A percentile compares a stretch with the other conserved stretches of the same genome.
Conservation (phyloP, 768 basidiomycete species). For the Cyclocybe cylindracea region DNA sequence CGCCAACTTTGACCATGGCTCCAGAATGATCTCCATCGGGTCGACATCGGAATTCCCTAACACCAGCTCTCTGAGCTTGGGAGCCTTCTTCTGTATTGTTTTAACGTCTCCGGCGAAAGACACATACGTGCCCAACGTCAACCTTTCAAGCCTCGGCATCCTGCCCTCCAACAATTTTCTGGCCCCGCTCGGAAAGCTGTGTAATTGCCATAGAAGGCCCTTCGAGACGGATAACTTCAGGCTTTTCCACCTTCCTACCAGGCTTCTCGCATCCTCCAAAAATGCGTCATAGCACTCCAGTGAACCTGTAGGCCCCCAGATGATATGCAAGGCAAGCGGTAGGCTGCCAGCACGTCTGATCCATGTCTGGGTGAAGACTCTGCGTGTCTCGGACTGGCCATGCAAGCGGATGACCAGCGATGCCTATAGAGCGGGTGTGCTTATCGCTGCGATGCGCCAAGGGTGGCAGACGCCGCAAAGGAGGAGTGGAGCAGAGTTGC, state of each 20-base stretch:
- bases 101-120: background rate
- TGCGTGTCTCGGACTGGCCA: background rate
- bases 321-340: constrained; percentile 7
- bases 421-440: constrained; percentile 6
- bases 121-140: constrained; percentile 3
- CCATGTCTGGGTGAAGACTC: constrained; percentile 4
- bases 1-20: constrained; percentile 5
- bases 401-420: constrained; percentile 6
- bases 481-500: constrained; percentile 1
- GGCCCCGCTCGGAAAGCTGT: constrained; percentile 6
- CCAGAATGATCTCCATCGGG: constrained; percentile 1
- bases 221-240: constrained; percentile 3
- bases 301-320: constrained; percentile 5
- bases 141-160: constrained; percentile 1
- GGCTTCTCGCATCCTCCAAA: constrained; percentile 1
- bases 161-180: constrained; percentile 1
- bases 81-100: constrained; percentile 5
- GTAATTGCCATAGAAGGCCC: constrained; percentile 5
- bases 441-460: constrained; percentile 7
- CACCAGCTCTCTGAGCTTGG: background rate
- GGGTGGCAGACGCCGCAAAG: constrained; percentile 5
- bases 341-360: constrained; percentile 3
- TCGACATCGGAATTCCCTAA: constrained; percentile 4
- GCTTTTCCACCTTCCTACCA: constrained; percentile 4
- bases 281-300: constrained; percentile 4